Evolutionary conservation across 148 eudicot genomes (phyloP).

Genomic region (Pouteria glomerata): DNA sequence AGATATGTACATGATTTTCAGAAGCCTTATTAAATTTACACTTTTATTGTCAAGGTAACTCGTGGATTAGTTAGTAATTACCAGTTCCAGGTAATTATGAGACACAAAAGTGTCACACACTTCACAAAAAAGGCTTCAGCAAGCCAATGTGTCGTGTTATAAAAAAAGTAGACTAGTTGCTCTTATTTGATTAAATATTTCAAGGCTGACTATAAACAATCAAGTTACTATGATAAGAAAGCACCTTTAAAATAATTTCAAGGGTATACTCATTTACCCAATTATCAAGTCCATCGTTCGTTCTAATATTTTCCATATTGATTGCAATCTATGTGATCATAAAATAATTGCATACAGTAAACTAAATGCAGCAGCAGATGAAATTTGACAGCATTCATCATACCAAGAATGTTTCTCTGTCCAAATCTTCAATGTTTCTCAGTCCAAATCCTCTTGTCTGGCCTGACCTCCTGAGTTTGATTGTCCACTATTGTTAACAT

Average conservation of each 20-base stretch:
- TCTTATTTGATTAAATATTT: not conserved
- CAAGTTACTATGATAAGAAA: not conserved
- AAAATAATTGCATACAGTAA: not conserved
- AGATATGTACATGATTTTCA: too few species aligned
- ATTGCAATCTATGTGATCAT: not conserved
- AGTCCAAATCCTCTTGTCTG: constrained; percentile 45
- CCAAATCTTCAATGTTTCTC: constrained; percentile 27
- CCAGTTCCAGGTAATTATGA: too few species aligned
- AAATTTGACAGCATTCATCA: not conserved
- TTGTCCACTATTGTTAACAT: constrained; percentile 14
- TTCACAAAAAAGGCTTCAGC: too few species aligned
- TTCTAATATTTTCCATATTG: not conserved
- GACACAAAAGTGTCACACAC: too few species aligned
- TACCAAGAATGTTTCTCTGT: constrained; percentile 14
- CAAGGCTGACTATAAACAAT: not conserved
- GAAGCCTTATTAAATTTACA: too few species aligned
- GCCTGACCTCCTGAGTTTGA: constrained; percentile 29
- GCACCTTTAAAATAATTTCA: not conserved
- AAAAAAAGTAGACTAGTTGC: not conserved
- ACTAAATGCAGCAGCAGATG: not conserved
- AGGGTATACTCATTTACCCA: not conserved
- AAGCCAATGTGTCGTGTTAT: too few species aligned
- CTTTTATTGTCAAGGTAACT: too few species aligned
- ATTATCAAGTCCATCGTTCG: not conserved
- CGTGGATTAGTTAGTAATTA: too few species aligned